Base-by-base conservation (phyloP, 306 rosid genomes). In the Cucumis hystrix region DNA sequence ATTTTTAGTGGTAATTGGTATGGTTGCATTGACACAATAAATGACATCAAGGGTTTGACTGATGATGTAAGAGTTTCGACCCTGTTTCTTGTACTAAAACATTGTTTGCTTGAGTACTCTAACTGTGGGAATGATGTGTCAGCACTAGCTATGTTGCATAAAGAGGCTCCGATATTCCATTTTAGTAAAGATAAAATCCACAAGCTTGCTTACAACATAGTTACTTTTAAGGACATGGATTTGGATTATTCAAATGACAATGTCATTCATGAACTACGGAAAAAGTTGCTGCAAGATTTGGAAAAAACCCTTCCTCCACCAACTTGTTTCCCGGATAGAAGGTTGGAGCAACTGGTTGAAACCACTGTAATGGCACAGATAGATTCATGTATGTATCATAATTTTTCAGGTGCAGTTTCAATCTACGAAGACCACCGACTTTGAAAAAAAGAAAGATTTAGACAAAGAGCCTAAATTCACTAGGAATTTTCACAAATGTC, bases 301-400 rank as follows among this genome's bases (percentile, higher is more conserved):
- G 93, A 90, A 40, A 84, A 83, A 12, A 65, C 88, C 79, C 83
- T 94, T 12, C 96, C 98, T 74, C 95, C 92, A 7, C 90, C 96
- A 20, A 47, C 82, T 71, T 40, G 83, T 2, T 35, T 94, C 12
- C 89, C 92, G 0, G 87, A 81, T 70, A 83, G 87, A 76, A 90
- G 98, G 85, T 76, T 94, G 89, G 96, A 90, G 78, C 88, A 84
- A 80, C 84, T 94, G 79, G 93, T 94, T 70, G 95, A 92, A 85
- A 83, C 85, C 64, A 79, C 85, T 70, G 89, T 92, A 76, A 57
- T 83, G 21, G 77, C 92, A 52, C 91, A 90, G 87, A 80, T 87
- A 56, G 91, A 94, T 86, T 82, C 93, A 0, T 94, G 98, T 76
- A 59, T 85, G 84, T 92, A 90, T 85, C 97, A 94, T 66, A 81